Percentiles rank a stretch among this genome's conserved stretches.
Conservation (phyloP, 1,284 basidiomycete genomes). For the Coniophora puteana region DNA sequence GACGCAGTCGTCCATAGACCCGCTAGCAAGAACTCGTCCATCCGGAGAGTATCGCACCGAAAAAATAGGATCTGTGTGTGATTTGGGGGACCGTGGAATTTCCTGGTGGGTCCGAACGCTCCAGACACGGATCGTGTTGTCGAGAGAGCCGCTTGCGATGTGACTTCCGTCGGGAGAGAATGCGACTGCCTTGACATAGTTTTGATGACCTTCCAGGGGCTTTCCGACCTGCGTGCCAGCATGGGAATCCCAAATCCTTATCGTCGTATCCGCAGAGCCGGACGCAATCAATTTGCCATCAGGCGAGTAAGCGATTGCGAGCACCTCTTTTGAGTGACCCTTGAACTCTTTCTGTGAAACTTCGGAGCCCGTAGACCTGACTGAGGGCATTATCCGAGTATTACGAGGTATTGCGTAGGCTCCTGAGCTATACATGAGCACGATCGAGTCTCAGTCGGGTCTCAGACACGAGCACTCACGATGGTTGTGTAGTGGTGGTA, state of each 20-base stretch:
- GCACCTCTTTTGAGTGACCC: background rate
- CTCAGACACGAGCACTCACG: too few species aligned
- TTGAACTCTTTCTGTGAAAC: too few species aligned
- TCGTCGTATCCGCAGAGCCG: conserved; percentile 26
- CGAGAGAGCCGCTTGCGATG: conserved; percentile 29
- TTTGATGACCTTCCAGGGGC: conserved; percentile 28
- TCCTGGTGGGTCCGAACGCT: conserved; percentile 27
- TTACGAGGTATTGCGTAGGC: too few species aligned
- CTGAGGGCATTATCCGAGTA: too few species aligned
- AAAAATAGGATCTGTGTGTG: background rate
- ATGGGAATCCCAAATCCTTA: conserved; percentile 28
- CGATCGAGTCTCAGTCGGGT: too few species aligned
- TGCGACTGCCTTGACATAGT: conserved; percentile 24
- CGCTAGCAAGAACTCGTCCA: background rate
- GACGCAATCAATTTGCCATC: conserved; percentile 28
- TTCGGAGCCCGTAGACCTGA: too few species aligned
- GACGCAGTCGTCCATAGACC: too few species aligned
- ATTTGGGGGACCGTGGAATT: conserved; percentile 22
- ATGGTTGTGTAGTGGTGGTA: too few species aligned
- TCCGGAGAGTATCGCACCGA: too few species aligned
- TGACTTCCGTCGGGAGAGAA: conserved; percentile 29
- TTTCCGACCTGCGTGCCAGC: conserved; percentile 22
- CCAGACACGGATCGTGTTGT: conserved; percentile 26
- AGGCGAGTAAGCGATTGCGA: conserved; percentile 25
- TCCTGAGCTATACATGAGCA: too few species aligned